Conservation (phyloP, 768 basidiomycete genomes). For the Mycena kentingensis region DNA sequence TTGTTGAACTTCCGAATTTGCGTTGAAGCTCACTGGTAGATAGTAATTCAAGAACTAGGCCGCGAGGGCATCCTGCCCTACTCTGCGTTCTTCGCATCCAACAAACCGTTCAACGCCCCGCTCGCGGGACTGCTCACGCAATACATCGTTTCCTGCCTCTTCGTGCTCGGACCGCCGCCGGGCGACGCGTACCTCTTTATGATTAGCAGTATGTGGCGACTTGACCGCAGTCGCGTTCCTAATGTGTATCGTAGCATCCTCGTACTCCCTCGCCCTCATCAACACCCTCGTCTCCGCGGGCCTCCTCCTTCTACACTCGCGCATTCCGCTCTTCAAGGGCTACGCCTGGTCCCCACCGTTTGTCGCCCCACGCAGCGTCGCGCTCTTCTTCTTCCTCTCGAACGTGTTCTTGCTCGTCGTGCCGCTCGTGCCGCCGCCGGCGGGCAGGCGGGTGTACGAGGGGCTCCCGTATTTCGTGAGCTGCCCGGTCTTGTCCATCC, state of each 20-base stretch:
- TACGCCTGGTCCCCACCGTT: slow-evolving; percentile 70
- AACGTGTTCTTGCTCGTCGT: slow-evolving; percentile 65
- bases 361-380: slow-evolving; percentile 49
- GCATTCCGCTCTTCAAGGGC: slow-evolving; percentile 36
- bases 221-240: background rate
- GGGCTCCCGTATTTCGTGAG: slow-evolving; percentile 71
- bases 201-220: slow-evolving; percentile 52
- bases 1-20: background rate
- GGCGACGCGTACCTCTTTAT: slow-evolving; percentile 78
- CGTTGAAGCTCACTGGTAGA: background rate
- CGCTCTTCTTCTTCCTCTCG: slow-evolving; percentile 60
- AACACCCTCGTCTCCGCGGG: slow-evolving; percentile 64
- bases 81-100: slow-evolving; percentile 68
- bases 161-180: slow-evolving; percentile 59
- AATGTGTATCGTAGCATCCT: slow-evolving; percentile 47
- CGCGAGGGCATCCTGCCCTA: slow-evolving; percentile 70
- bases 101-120: slow-evolving; percentile 70
- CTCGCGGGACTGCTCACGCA: slow-evolving; percentile 63
- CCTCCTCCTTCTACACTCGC: slow-evolving; percentile 60
- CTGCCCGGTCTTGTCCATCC: slow-evolving; percentile 1
- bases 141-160: slow-evolving; percentile 57
- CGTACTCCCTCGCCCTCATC: slow-evolving; percentile 59
- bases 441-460: slow-evolving; percentile 54
- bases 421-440: slow-evolving; percentile 63
- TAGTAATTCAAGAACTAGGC: slow-evolving; percentile 75